Base-by-base conservation (phyloP, 805 yeast genomes). In the Saccharomycopsis amapae region DNA sequence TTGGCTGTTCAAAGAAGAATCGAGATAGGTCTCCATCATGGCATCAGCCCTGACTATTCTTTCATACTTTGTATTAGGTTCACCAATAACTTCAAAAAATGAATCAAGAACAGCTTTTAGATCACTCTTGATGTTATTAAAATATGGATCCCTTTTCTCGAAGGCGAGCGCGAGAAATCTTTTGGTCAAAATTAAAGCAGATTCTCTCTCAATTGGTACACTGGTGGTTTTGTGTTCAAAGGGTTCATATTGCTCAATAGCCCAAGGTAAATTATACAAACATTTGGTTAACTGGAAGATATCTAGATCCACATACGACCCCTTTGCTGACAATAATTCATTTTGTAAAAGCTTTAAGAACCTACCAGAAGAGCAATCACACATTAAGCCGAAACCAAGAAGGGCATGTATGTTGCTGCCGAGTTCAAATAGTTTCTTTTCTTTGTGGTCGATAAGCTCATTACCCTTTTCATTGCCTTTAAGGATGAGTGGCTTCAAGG, bases 261-360 rank as follows among this genome's bases (percentile, higher is more conserved):
- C 66, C 2, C 88, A 65, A 2, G 67, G 63, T 42, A 85, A 70
- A 38, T 87, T 94, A 55, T 81, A 87, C 7, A 84, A 72, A 59
- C 98, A 93, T 51, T 78, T 71, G 19, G 93, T 62, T 28, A 86
- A 71, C 56, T 90, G 97, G 6, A 86, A 71, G 39, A 90, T 68
- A 38, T 83, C 89, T 2, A 83, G 71, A 3, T 70, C 71, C 2
- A 55, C 50, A 48, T 67, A 60, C 15, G 34, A 7, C 6, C 18
- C 10, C 5, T 68, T 63, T 23, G 74, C 61, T 1, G 64, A 54
- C 13, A 76, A 65, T 28, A 84, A 62, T 17, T 73, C 68, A 6
- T 68, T 65, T 53, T 87, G 82, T 0, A 81, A 67, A 23, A 83
- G 62, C 15, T 69, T 67, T 42, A 93, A 64, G 50, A 89, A 80